Evolutionary conservation across 176 grass and related monocot genomes (phyloP), one percentile per base, ranked within the genome.

Genomic region (Cymbopogon citratus): DNA sequence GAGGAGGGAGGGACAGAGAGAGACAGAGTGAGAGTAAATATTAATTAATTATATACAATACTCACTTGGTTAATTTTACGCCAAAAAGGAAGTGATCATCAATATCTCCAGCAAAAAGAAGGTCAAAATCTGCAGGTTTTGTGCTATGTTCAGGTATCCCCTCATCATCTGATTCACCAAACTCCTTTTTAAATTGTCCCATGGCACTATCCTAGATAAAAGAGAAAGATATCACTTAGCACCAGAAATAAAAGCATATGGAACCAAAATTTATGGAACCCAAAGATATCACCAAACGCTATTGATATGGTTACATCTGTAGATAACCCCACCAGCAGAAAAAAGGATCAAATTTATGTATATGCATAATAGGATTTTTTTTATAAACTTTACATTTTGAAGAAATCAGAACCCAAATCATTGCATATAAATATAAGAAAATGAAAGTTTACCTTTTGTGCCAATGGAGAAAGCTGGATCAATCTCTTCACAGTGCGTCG

Each of bases 11-110:
- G 5, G 39, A 40, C 9, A 39, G 38, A 9, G 40, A 41, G 39
- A 41, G 39, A 41, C 0, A 41, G 40, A 44, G 2, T 3, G 41
- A 12, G 41, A 44, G 2, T 2, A 43, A 71, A 60, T 69, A 76
- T 76, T 29, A 89, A 71, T 12, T 16, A 48, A 71, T 26, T n/a
- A 63, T 19, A 5, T 43, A 80, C 57, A 39, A 76, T 64, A 81
- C 72, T 77, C 89, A 92, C 95, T 95, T 98, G 7, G 95, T 98
- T 78, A 91, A 93, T 80, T 98, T 98, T 87, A 98, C 88, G 25
- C 95, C 95, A 84, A 98, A 87, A 75, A 98, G 76, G 61, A 98
- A 98, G 80, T 94, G 82, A 44, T 98, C 95, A 43, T 89, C 91
- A 59, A 78, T 89, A 75, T 98, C 93, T 56, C 95, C 95, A 82